Base-by-base conservation (phyloP, 352 stramenopile genomes). In the Phytophthora boehmeriae region DNA sequence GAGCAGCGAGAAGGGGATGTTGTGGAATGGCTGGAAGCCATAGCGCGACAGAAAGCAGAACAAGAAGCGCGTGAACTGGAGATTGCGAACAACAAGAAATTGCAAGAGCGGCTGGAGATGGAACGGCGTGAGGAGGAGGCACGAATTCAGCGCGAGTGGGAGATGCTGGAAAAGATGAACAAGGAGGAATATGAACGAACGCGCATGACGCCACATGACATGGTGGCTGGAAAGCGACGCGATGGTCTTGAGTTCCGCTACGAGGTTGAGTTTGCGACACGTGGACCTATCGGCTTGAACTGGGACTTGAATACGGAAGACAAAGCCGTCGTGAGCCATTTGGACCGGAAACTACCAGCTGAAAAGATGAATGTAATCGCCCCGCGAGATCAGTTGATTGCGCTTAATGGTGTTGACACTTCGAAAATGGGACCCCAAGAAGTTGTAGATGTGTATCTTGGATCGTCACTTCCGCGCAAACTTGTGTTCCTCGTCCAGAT, bases 361-460 rank as follows among this genome's bases (percentile, higher is more conserved):
- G 54, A 78, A n/a, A 34, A 72, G 22, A 38, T 82, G 6, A 68
- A 78, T 9, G 68, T 92, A 22, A 88, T 92, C 22, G 65, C 66
- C 0, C 48, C 80, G 14, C 69, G 53, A 1, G 83, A 92, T 39
- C 80, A 90, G 28, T 59, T 92, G 19, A 80, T 92, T 27, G 63
- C 66, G 36, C 57, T 92, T 14, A 92, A 92, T 38, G 78, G 81
- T n/a, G 54, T 88, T 19, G 79, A 92, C 49, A 88, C 77, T 16
- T 77, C 76, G 0, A 65, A 54, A 25, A 84, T 92, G 70, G 75
- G 56, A 0, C 80, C 80, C 0, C 49, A 76, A 25, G 51, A 88
- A 38, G 79, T 85, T 23, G 80, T 89, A 13, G 54, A 78, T n/a
- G 59, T 65, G 30, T 92, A 89, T 61, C 27, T 84, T 8, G 52